Evolutionary conservation across 257 asterid genomes (phyloP), one percentile per base, ranked within the genome.

Genomic region (Forsythia viridissima): DNA sequence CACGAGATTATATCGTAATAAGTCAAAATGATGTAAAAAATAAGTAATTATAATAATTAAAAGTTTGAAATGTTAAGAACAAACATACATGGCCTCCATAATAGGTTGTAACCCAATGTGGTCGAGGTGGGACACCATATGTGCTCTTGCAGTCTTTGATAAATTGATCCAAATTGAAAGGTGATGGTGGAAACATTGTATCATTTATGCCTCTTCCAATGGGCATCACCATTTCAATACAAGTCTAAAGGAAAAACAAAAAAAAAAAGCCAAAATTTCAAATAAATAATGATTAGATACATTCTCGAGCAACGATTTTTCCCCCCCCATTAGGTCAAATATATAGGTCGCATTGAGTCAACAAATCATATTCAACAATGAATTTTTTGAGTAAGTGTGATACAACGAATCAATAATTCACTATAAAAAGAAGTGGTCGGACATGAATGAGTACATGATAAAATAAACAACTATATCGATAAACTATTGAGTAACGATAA

Each of bases 101-200:
- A 75, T 87, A 82, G 16, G 82, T 87, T 18, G 90, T 87, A 80
- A 85, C 18, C 90, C 90, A 87, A 66, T 87, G 88, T 16, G 88
- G 86, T 70, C 89, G 84, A 61, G 89, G 87, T 34, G 74, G 57
- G 30, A 87, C 90, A 8, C 87, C 86, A 51, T 69, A 87, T 8
- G 2, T 0, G 70, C 10, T 9, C 52, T 57, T 70, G 82, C 90
- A 87, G 3, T 52, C 63, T 61, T 21, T 3, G 0, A 72, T 73
- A 30, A 73, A 83, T 2, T 74, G 48, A 2, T 76, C 5, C 37
- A 85, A 30, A 12, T 61, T 36, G 51, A 87, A 87, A 73, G 88
- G 89, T n/a, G 63, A 4, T 16, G 86, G 42, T 52, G 46, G 83
- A 36, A 85, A 85, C 88, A 87, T 87, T 2, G 90, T 87, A 2